Evolutionary conservation across 108 stramenopile species (phyloP).

Genomic region (Skeletonema tropicum): DNA sequence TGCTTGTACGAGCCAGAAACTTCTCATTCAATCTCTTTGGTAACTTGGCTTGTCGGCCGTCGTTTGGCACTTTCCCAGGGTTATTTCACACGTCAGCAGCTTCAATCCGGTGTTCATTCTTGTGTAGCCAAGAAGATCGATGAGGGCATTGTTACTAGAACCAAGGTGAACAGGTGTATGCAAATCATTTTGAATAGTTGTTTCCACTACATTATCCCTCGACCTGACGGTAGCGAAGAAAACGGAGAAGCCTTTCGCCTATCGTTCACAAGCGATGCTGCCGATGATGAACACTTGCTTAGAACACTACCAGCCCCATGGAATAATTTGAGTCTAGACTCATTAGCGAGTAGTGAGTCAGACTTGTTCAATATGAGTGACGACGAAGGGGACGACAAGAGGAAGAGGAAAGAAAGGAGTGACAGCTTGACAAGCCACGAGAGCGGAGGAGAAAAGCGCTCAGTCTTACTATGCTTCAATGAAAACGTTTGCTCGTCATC

Average conservation of each 20-base stretch:
- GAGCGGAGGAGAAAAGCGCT: constrained; percentile 63
- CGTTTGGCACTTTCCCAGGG: constrained; percentile 74
- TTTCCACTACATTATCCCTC: constrained; percentile 91
- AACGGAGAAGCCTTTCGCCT: constrained; percentile 71
- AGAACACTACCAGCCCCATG: constrained; percentile 67
- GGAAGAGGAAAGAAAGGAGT: constrained; percentile 23
- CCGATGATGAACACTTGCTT: constrained; percentile 65
- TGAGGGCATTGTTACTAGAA: constrained; percentile 77
- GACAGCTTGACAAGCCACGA: constrained; percentile 35
- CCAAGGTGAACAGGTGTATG: constrained; percentile 91
- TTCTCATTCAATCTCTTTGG: constrained; percentile 79
- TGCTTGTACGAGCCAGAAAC: constrained; percentile 90
- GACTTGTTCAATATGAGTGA: constrained; percentile 36
- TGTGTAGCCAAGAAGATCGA: constrained; percentile 82
- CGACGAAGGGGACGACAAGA: constrained; percentile 50
- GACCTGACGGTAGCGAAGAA: constrained; percentile 84
- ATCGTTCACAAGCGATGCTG: constrained; percentile 53
- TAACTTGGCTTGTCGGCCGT: constrained; percentile 88
- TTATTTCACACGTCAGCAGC: constrained; percentile 84
- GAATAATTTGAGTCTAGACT: constrained; percentile 62
- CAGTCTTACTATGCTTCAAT: constrained; percentile 89
- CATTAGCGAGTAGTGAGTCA: constrained; percentile 16
- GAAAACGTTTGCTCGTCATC: constrained; percentile 86
- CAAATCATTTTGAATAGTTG: constrained; percentile 91
- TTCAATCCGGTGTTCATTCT: constrained; percentile 85